Evolutionary conservation across 2,329 filamentous ascomycete species (phyloP).

Genomic region (Ustulina deusta): DNA sequence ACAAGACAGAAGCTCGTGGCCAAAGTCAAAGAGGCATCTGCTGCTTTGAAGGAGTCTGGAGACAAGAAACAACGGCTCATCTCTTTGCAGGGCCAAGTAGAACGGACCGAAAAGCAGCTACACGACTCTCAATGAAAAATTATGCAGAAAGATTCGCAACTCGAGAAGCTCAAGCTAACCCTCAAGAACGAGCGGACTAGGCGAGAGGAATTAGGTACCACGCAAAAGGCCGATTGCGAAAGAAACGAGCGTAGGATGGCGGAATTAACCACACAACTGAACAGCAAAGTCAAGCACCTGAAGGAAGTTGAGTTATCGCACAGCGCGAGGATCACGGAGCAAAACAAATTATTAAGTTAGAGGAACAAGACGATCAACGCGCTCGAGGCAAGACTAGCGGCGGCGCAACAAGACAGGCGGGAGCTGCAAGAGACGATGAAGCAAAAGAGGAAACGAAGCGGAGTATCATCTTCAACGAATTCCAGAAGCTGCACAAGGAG

Average conservation of each 20-base stretch:
- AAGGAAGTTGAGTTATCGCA: background rate
- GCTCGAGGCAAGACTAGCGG: conserved; percentile 5
- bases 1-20: background rate
- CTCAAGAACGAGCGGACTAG: conserved; percentile 19
- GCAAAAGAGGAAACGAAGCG: conserved; percentile 62
- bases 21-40: background rate
- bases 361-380: conserved; percentile 19
- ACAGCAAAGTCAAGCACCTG: background rate
- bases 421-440: conserved; percentile 20
- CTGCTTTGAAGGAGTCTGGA: background rate
- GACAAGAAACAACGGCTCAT: conserved; percentile 5
- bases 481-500: conserved; percentile 95
- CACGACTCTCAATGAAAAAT: background rate
- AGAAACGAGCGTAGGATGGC: background rate
- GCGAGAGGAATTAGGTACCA: background rate
- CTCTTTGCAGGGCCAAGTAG: background rate
- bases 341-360: conserved; percentile 13
- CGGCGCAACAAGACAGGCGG: background rate
- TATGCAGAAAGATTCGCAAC: conserved; percentile 2
- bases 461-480: conserved; percentile 93
- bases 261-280: background rate
- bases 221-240: background rate
- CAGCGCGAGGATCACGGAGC: background rate
- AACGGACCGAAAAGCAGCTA: conserved; percentile 6
- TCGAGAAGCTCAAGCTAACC: background rate